Evolutionary conservation across 495 filamentous ascomycete genomes (phyloP).

Genomic region (Chlorociboria aeruginascens): DNA sequence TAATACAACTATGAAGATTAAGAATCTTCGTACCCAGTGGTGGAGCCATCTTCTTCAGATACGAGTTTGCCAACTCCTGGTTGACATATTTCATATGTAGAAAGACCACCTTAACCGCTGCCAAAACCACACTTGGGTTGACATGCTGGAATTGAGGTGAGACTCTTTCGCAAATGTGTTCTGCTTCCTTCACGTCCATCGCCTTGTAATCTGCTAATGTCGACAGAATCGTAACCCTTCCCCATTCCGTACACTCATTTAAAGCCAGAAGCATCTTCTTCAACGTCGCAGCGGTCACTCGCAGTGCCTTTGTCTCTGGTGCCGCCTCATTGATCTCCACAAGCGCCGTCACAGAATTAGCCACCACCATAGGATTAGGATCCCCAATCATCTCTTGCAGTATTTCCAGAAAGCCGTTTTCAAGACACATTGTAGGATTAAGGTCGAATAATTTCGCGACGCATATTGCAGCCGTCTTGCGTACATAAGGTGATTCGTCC

Average conservation of each 20-base stretch:
- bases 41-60: constrained; percentile 96
- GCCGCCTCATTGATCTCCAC: constrained; percentile 84
- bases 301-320: constrained; percentile 77
- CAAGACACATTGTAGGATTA: constrained; percentile 80
- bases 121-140: constrained; percentile 91
- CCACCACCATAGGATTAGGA: constrained; percentile 97
- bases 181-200: constrained; percentile 81
- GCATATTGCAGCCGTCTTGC: constrained; percentile 95
- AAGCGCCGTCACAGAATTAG: constrained; percentile 88
- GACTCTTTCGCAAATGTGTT: constrained; percentile 96
- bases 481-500: constrained; percentile 96
- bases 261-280: constrained; percentile 95
- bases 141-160: constrained; percentile 97
- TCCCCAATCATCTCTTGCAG: constrained; percentile 95
- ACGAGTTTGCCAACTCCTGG: constrained; percentile 64
- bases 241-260: constrained; percentile 99
- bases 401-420: constrained; percentile 94
- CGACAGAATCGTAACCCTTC: constrained; percentile 85
- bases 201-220: constrained; percentile 84
- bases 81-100: constrained; percentile 84
- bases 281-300: constrained; percentile 66
- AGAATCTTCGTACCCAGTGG: constrained; percentile 55
- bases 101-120: constrained; percentile 96
- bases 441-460: constrained; percentile 97
- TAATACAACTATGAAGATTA: not conserved